A percentile compares a stretch with the other conserved stretches of the same genome.
Conservation (phyloP, 2,329 filamentous ascomycete genomes). For the Pestalotiopsis sp. region DNA sequence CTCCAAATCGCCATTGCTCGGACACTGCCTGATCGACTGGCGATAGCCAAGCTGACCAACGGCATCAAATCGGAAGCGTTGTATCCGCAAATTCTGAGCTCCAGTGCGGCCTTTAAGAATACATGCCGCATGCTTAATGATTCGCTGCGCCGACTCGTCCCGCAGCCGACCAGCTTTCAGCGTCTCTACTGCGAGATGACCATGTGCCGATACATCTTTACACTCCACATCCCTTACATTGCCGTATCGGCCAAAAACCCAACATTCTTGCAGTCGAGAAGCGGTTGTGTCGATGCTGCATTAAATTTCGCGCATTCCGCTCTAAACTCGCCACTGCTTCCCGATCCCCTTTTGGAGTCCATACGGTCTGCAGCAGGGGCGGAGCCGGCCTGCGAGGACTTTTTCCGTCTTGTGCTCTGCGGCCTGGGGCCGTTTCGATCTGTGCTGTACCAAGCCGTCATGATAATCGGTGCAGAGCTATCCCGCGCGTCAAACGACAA, state of each 20-base stretch:
- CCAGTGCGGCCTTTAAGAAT: constrained; percentile 42
- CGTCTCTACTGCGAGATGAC: constrained; percentile 48
- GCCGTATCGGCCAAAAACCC: constrained; percentile 37
- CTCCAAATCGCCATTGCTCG: constrained; percentile 43
- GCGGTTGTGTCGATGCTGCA: constrained; percentile 47
- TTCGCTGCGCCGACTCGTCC: constrained; percentile 6
- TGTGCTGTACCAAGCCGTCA: background rate
- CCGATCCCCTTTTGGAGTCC: background rate
- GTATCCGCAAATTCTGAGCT: constrained; percentile 44
- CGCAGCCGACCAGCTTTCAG: constrained; percentile 32
- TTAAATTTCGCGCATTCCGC: constrained; percentile 40
- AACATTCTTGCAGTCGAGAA: constrained; percentile 49
- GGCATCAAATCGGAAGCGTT: constrained; percentile 34
- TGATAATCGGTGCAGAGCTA: constrained; percentile 1
- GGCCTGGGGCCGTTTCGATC: background rate
- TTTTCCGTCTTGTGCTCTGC: background rate
- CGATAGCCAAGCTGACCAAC: constrained; percentile 42
- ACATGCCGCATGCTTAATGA: constrained; percentile 23
- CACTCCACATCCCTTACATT: constrained; percentile 56
- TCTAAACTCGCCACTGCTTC: background rate
- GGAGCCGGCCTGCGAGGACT: background rate
- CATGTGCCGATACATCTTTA: constrained; percentile 54
- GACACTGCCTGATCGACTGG: constrained; percentile 43
- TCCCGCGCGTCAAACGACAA: background rate
- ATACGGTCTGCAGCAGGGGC: background rate